Conservation (phyloP, 768 basidiomycete genomes). For the Nevesoporus exiguus region DNA sequence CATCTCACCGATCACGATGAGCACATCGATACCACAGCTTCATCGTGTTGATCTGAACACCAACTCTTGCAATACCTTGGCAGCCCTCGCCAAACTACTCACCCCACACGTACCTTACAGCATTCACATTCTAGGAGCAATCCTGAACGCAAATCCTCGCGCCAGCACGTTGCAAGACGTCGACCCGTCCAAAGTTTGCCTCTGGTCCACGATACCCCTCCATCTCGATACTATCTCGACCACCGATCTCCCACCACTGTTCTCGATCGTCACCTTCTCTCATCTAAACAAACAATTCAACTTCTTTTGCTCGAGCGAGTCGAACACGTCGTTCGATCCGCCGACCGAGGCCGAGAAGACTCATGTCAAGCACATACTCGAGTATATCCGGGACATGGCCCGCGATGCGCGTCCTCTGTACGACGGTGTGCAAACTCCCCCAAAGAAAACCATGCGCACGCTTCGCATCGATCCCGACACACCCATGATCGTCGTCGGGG, state of each 20-base stretch:
- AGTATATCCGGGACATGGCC: constrained; percentile 5
- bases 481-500: constrained; percentile 9
- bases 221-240: neutral
- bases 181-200: constrained; percentile 12
- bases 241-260: constrained; percentile 3
- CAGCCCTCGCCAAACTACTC: constrained; percentile 13
- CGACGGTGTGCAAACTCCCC: neutral
- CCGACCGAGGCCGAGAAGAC: constrained; percentile 7
- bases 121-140: constrained; percentile 14
- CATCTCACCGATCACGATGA: too few species aligned
- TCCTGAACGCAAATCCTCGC: constrained; percentile 19
- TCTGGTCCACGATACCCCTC: constrained; percentile 22
- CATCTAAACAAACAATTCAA: constrained; percentile 9
- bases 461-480: constrained; percentile 5
- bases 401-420: constrained; percentile 4
- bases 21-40: neutral
- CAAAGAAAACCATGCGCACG: neutral
- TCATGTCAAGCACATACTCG: constrained; percentile 17
- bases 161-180: constrained; percentile 6
- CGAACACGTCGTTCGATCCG: neutral
- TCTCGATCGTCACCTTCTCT: constrained; percentile 20
- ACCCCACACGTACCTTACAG: constrained; percentile 12
- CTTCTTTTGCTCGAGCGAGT: constrained; percentile 19
- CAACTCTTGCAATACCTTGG: neutral
- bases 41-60: constrained; percentile 10